Base-by-base conservation (phyloP, 371 early-diverging fungal genomes). In the Actinomortierella ambigua region DNA sequence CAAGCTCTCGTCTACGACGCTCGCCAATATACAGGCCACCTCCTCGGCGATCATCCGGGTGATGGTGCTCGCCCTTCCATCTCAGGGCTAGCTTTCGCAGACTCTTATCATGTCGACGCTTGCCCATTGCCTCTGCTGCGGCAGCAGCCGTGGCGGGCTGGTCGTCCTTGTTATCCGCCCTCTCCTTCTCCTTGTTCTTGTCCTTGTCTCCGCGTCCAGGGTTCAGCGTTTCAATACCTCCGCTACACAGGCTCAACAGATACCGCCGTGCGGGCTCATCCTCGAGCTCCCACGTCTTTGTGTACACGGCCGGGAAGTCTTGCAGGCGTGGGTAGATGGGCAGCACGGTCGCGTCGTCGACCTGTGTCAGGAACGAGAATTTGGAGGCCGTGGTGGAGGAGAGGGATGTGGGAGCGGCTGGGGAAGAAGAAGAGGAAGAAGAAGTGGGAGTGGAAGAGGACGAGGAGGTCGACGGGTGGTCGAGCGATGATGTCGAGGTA, bases 241-340 rank as follows among this genome's bases (percentile, higher is more conserved):
- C 63, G 8, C 63, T 59, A 53, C 83, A 85, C 11, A 87, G 65
- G 3, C 65, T 50, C 23, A 82, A 29, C 23, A 88, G 54, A 4
- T 77, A 56, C 20, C 64, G 65, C 18, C 75, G 77, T 0, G 79
- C 70, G 17, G 79, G 79, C 13, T 77, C 69, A 49, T 86, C 78
- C 63, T 84, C 84, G 28, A 86, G 56, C 46, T 84, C 82, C 61
- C 85, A 79, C 26, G 82, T 81, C 63, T 84, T 84, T 57, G 81
- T 82, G 52, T 83, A 83, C 22, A 81, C 64, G 1, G 82, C 65
- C 24, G 73, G 70, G 49, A 88, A 68, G 17, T 85, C 79, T 20
- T 73, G 75, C 23, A 84, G 63, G n/a, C 47, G 52, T 55, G 40
- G 80, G 79, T 64, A 69, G 50, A 53, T 76, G n/a, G 54, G 70